Base-by-base conservation (phyloP, 2,329 filamentous ascomycete genomes). In the Phaeosphaeria sp. region DNA sequence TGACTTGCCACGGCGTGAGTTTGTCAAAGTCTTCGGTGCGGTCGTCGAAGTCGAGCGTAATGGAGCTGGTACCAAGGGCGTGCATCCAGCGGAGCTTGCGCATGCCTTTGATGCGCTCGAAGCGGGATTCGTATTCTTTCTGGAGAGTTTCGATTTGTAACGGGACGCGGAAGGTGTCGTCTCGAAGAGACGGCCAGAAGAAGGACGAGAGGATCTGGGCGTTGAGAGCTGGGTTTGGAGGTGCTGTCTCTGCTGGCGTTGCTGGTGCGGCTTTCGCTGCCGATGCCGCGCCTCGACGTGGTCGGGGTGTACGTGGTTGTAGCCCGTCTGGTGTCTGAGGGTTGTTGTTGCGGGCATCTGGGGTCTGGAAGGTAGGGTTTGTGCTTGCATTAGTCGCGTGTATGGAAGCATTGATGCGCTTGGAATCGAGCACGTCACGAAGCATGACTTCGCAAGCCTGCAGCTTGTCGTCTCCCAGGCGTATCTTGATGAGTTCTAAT, bases 361-460 rank as follows among this genome's bases (percentile, higher is more conserved):
- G 67, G n/a, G 65, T 71, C 20, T 56, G 59, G 8, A 63, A 53
- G 3, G 57, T 57, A 9, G 60, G 53, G 6, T 56, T 18, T 18
- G 50, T 44, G n/a, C 57, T 46, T 13, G 39, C 60, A 53, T 60
- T 65, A 5, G 69, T 63, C 39, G 68, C 66, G 43, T 59, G 71
- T 6, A 74, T 75, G 3, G 84, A 81, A 7, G 82, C 79, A 72
- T 97, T 91, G 57, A 96, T 86, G 43, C 87, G 85, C 59, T 85
- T 84, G 1, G 93, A 96, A 71, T 97, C 93, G 64, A 91, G 86
- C 36, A 98, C 91, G 74, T 99, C 95, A 63, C 90, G 91, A 56
- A 99, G 86, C 95, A 99, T 99, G 69, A 99, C 95, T 73, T 99
- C 94, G 76, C 93, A 97, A 49, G 91, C 91, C 74, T 98, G 95